phyloP scores from a whole-genome alignment of 176 grass and related monocot species.

The Puccinellia tenuiflora region DNA sequence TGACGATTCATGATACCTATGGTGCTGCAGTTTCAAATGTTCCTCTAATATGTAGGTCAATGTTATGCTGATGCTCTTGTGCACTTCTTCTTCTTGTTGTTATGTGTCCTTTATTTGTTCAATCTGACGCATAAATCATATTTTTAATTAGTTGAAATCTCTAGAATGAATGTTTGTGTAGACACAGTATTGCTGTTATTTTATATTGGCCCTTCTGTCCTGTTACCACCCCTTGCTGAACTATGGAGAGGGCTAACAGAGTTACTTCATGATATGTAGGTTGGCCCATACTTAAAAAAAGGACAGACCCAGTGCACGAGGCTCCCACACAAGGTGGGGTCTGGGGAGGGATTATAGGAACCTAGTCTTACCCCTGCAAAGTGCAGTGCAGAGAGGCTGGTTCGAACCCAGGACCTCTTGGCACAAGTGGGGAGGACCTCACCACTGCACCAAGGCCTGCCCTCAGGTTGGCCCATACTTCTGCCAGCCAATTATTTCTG shows the following conservation, averaged over 20 bases:
- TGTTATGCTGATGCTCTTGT: background rate
- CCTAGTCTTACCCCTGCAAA: no score
- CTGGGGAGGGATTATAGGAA: no score
- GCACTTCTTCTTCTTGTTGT: background rate
- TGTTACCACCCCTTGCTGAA: background rate
- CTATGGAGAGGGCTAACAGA: background rate
- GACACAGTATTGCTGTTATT: background rate
- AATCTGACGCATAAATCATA: background rate
- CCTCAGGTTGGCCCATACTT: constrained; percentile 87
- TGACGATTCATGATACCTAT: background rate
- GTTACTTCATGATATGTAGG: constrained; percentile 30
- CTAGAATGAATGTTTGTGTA: background rate
- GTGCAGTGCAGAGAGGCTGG: no score
- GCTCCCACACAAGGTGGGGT: no score
- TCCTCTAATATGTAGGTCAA: background rate
- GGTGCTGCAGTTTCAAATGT: background rate
- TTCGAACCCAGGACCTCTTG: no score
- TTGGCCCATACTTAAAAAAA: no score
- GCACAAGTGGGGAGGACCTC: no score
- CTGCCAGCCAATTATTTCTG: constrained; percentile 83
- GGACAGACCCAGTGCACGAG: no score
- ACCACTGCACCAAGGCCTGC: no score
- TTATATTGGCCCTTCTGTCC: background rate
- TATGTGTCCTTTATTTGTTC: background rate
- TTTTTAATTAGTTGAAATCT: constrained; percentile 9